Base-by-base conservation (phyloP, 106 monocot species). In the Allium cepa region DNA sequence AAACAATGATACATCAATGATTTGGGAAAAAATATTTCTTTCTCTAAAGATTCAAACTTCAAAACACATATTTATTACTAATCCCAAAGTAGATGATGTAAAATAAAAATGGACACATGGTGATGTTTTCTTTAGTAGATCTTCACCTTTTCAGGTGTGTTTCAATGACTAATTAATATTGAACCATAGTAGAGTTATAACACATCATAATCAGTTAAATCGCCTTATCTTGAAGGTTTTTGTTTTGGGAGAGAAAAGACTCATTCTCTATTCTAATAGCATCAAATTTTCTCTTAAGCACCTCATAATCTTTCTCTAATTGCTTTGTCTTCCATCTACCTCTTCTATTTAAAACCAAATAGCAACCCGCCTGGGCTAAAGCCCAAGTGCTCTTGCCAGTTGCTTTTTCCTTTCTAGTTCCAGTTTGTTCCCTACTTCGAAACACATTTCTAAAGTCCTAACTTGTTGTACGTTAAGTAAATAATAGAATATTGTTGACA, bases 311-410 rank as follows among this genome's bases (percentile, higher is more conserved):
- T 71, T 80, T 94, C 80, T 94, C 93, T 56, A 94, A 17, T 26
- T 89, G 86, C 66, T 94, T 94, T 0, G 93, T 90, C 81, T 94
- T 94, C 93, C 93, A 94, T 79, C 93, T 79, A 4, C 89, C 93
- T 57, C 93, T 77, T 55, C 93, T 64, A 69, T 94, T 76, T 94
- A 88, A 71, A 94, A 94, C 93, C 93, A 90, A 47, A 94, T 90
- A 4, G 93, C 93, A 13, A 94, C 73, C 71, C 89, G 93, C 53
- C 93, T 71, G 0, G 93, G 93, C 69, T 90, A 86, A 26, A 94
- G 73, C 9, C 89, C 84, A 17, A 94, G 86, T 4, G 81, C 81
- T 36, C 78, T 67, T 4, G 93, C 93, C 18, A 94, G 77, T 78
- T 90, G 93, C 81, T 76, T 76, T 67, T 94, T 94, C 69, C 93